Conservation (phyloP, 768 basidiomycete species). For the Melanogaster broomeanus region DNA sequence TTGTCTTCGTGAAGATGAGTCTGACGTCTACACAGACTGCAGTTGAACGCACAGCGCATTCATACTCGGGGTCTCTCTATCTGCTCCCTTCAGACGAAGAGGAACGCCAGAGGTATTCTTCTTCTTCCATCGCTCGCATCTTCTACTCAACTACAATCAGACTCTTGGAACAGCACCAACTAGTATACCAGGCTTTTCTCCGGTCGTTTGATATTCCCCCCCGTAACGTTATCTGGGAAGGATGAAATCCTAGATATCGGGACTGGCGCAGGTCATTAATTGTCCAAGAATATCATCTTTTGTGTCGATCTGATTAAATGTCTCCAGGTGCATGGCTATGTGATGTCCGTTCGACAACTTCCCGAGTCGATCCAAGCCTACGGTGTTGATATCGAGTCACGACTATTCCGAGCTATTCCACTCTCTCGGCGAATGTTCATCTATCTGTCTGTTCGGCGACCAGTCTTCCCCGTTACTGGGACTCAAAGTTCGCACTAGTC, state of each 20-base stretch:
- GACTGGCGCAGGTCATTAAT: slow-evolving; percentile 18
- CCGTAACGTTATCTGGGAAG: slow-evolving; percentile 9
- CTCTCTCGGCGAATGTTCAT: slow-evolving; percentile 14
- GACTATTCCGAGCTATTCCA: slow-evolving; percentile 11
- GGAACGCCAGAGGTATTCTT: slow-evolving; percentile 23
- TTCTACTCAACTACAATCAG: background rate
- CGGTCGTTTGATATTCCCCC: slow-evolving; percentile 21
- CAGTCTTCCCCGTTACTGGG: slow-evolving; percentile 31
- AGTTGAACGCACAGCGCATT: slow-evolving; percentile 18
- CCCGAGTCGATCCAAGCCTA: slow-evolving; percentile 19
- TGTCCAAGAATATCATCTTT: background rate
- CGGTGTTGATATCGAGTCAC: slow-evolving; percentile 27
- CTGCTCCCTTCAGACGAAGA: slow-evolving; percentile 27
- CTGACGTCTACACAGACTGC: background rate
- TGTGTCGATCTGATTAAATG: background rate
- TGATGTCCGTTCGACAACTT: slow-evolving; percentile 13
- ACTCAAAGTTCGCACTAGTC: slow-evolving; percentile 30
- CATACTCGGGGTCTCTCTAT: slow-evolving; percentile 19
- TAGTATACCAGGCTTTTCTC: slow-evolving; percentile 23
- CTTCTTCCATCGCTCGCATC: too few relatives aligned
- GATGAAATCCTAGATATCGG: slow-evolving; percentile 26
- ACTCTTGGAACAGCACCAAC: slow-evolving; percentile 15
- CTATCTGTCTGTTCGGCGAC: slow-evolving; percentile 26
- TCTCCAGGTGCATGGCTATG: slow-evolving; percentile 24
- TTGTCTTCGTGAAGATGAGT: slow-evolving; percentile 4